Evolutionary conservation across 805 yeast species (phyloP), one percentile per base, ranked within the genome.

Genomic region (Kazachstania bromeliacearum): DNA sequence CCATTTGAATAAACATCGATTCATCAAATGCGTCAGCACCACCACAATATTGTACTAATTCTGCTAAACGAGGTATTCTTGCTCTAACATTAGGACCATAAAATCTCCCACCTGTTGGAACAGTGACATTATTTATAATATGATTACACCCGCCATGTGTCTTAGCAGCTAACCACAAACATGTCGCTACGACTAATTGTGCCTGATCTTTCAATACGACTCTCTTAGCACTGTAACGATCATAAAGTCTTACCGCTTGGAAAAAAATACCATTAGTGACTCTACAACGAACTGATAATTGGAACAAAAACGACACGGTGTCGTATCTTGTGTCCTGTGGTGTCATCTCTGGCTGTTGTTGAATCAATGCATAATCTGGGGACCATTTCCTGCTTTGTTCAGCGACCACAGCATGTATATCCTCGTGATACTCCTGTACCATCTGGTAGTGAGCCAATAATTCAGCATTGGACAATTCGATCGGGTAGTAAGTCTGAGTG

Each of bases 91-190:
- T 85, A 25, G 85, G 83, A 8, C 83, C 83, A 36, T 63, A 56
- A 52, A 67, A 75, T 46, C 79, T 64, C 5, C 80, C 81, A 27
- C 83, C 83, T 10, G 68, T 58, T 35, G 73, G 71, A 20, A 67
- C 58, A 7, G 60, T 56, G 3, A 64, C 55, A 40, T 68, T 63
- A 51, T 74, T 74, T 36, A 74, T 70, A 45, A 76, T 73, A 57
- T 77, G 85, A 45, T 75, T 75, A 57, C 79, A 77, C 26, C 85
- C 85, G 33, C 85, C 85, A 50, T 73, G 73, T 12, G 78, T 69
- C 58, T 89, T 89, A 18, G 95, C 79, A 2, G 95, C 85, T 23
- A 89, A 71, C 96, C 96, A 89, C 22, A 89, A 64, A 42, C 95
- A 85, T 3, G 95, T 85, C 41, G 94, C 82, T 22, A 94, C 87